phyloP scores from a whole-genome alignment of 2,329 filamentous ascomycete genomes.

The Dactylellina parvicollis region DNA sequence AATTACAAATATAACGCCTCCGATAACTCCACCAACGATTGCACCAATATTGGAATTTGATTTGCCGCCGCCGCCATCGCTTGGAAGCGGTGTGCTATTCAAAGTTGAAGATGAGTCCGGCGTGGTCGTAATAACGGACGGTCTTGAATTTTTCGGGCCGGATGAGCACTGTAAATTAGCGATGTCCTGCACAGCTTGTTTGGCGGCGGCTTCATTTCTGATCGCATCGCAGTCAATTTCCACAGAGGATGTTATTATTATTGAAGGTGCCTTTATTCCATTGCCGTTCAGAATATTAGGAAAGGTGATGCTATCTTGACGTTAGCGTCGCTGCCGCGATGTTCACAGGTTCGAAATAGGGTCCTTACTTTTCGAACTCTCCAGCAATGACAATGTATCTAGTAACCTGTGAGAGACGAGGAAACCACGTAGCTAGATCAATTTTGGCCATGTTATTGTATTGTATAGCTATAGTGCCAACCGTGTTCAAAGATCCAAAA shows the following conservation, averaged over 20 bases:
- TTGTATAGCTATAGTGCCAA: conserved; percentile 6
- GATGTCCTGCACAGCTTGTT: conserved; percentile 26
- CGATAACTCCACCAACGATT: too few species aligned
- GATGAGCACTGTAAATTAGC: conserved; percentile 25
- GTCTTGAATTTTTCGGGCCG: conserved; percentile 10
- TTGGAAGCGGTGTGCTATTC: not conserved
- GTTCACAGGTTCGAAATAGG: too few species aligned
- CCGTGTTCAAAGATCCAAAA: not conserved
- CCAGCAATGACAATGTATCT: conserved; percentile 17
- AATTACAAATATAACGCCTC: too few species aligned
- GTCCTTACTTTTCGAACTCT: conserved; percentile 13
- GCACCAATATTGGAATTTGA: too few species aligned
- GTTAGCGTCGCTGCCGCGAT: too few species aligned
- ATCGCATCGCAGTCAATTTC: conserved; percentile 28
- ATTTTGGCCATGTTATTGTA: conserved; percentile 16
- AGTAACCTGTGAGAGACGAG: conserved; percentile 15
- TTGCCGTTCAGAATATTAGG: conserved; percentile 7
- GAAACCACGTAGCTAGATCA: conserved; percentile 24
- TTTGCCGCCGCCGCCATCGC: not conserved
- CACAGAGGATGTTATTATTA: conserved; percentile 9
- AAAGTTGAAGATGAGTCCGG: not conserved
- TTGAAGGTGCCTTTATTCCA: conserved; percentile 16
- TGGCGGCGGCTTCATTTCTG: conserved; percentile 1
- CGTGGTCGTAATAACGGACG: not conserved
- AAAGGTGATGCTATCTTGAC: conserved; percentile 29